phyloP scores from a whole-genome alignment of 352 stramenopile genomes.

The Phytophthora quininea region DNA sequence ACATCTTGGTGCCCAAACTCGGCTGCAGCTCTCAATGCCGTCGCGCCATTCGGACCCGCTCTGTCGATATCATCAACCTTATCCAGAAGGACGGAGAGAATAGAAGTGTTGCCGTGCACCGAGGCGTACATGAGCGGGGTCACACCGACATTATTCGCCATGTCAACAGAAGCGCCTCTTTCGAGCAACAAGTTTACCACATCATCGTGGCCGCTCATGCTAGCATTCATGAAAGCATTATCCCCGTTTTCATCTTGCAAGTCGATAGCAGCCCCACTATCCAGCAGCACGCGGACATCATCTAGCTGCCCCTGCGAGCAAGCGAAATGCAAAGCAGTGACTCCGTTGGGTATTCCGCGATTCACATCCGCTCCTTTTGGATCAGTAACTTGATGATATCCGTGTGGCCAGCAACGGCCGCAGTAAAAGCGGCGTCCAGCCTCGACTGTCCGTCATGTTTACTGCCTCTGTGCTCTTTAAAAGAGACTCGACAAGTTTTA shows the following conservation, averaged over 20 bases:
- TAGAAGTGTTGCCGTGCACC: not conserved
- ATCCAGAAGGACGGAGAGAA: not conserved
- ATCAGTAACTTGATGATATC: not conserved
- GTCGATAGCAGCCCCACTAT: conserved; percentile 1
- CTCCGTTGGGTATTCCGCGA: not conserved
- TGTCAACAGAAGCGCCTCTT: not conserved
- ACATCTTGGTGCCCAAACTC: not conserved
- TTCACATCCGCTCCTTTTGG: not conserved
- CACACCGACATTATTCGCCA: not conserved
- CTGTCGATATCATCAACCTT: not conserved
- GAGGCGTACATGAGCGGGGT: not conserved
- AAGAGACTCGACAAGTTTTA: not conserved
- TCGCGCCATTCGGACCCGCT: not conserved
- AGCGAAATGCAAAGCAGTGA: conserved; percentile 9
- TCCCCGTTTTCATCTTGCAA: not conserved
- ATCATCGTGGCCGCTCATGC: conserved; percentile 4
- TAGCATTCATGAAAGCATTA: conserved; percentile 6
- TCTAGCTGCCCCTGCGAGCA: conserved; percentile 7
- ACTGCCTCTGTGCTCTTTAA: not conserved
- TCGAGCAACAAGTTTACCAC: not conserved
- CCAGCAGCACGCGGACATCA: conserved; percentile 1
- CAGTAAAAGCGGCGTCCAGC: not conserved
- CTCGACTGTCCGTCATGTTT: not conserved
- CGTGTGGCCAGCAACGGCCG: not conserved
- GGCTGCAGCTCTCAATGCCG: not conserved